A percentile compares a stretch with the other conserved stretches of the same genome.
phyloP scores from a whole-genome alignment of 2,329 filamentous ascomycete genomes.

The Bisporella sp. region DNA sequence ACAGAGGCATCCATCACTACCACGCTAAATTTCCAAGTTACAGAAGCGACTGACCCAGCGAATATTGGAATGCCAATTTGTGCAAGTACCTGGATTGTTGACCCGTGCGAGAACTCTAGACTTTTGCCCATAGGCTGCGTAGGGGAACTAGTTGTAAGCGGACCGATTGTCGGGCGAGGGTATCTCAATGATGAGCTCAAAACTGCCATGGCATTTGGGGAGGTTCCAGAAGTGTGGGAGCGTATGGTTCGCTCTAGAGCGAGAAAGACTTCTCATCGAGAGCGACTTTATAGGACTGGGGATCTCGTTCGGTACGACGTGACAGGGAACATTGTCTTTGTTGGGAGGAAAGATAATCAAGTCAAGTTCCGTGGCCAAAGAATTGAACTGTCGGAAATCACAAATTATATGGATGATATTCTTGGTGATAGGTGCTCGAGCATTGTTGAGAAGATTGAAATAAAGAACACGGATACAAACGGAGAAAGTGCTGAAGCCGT shows the following conservation, averaged over 20 bases:
- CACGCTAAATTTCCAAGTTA: neutral
- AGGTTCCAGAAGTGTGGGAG: too few relatives aligned
- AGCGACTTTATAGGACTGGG: constrained; percentile 39
- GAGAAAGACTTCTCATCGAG: too few relatives aligned
- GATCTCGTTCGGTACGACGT: constrained; percentile 49
- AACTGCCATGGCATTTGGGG: constrained; percentile 41
- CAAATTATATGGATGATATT: too few relatives aligned
- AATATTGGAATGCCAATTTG: neutral
- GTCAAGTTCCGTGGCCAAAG: constrained; percentile 59
- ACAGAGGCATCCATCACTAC: neutral
- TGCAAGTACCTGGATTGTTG: neutral
- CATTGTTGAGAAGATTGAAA: too few relatives aligned
- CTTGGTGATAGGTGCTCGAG: too few relatives aligned
- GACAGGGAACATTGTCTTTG: constrained; percentile 43
- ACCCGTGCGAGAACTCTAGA: neutral
- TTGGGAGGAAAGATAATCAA: constrained; percentile 58
- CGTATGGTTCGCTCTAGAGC: too few relatives aligned
- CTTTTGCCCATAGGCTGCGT: neutral
- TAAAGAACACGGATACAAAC: too few relatives aligned
- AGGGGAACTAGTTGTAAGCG: too few relatives aligned
- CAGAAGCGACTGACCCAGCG: neutral
- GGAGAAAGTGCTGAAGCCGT: too few relatives aligned
- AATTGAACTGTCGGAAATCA: constrained; percentile 56
- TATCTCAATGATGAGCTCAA: constrained; percentile 51
- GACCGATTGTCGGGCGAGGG: constrained; percentile 50